Percentiles rank a stretch among this genome's conserved stretches.
These are phyloP conservation scores for Aspergillus udagawae DNA, from an alignment of 2,329 filamentous ascomycete genomes.

Conservation along the genomic window DNA sequence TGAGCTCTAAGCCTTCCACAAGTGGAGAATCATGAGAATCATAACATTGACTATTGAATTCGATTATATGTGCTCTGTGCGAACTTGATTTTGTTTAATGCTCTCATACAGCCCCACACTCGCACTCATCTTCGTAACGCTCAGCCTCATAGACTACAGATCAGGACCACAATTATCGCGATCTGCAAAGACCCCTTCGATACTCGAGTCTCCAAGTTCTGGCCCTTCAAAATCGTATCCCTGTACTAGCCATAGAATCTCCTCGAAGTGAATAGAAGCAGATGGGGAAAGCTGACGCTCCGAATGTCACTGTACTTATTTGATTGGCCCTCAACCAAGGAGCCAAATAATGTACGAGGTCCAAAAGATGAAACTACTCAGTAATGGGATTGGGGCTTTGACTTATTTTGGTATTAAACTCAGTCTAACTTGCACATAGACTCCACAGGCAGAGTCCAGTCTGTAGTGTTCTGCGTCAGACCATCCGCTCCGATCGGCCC, in stretches of 20 bases:
- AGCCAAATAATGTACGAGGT: neutral
- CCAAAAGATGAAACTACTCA: neutral
- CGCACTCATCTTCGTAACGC: too few relatives aligned
- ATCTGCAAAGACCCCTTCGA: neutral
- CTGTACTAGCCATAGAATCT: neutral
- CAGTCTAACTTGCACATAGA: too few relatives aligned
- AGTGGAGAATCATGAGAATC: neutral
- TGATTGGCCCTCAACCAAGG: neutral
- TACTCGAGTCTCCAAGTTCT: too few relatives aligned
- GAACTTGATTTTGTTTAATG: neutral
- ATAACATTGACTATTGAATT: neutral
- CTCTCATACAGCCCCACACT: neutral
- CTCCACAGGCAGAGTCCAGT: too few relatives aligned
- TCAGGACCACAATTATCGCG: too few relatives aligned
- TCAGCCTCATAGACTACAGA: too few relatives aligned
- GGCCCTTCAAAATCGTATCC: neutral
- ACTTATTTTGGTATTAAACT: neutral
- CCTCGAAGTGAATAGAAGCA: neutral
- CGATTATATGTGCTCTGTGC: neutral
- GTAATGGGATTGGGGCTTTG: neutral
- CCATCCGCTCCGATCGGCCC: neutral
- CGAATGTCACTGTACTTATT: neutral
- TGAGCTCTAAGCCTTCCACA: neutral
- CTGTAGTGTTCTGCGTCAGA: neutral
- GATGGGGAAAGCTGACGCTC: neutral